Evolutionary conservation across 2,329 filamentous ascomycete species (phyloP), one percentile per base, ranked within the genome.

Genomic region (Alternaria burnsii): DNA sequence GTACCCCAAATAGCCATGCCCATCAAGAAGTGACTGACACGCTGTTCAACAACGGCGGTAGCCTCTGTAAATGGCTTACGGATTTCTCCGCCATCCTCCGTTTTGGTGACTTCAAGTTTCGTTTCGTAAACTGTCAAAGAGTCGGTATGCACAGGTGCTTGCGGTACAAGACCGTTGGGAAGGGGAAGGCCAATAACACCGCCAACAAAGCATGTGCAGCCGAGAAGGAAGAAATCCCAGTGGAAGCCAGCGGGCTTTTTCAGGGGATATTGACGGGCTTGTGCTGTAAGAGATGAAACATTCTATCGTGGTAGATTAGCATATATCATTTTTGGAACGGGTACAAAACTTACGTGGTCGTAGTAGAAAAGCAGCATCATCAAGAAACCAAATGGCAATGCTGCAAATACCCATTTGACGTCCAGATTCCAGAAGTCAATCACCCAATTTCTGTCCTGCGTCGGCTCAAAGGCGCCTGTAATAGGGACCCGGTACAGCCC

Each of bases 191-290:
- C 84, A 7, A 86, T 77, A 32, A 86, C 79, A 5, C 83, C 83
- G 10, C 78, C 78, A 16, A 85, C 78, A 63, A 85, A 84, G 43
- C 82, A 85, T 7, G 84, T 85, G 67, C 80, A 83, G 4, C 84
- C 84, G 2, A 86, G 80, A 0, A 87, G 78, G 71, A 86, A 86
- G 70, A 86, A 85, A 71, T 86, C 84, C 84, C 84, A 86, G 68
- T 86, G 83, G 63, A 86, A 86, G 2, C 84, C 84, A 4, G 82
- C 83, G 0, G 85, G 84, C 60, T 86, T 86, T 63, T 81, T 83
- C 30, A 86, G 77, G 2, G 84, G 84, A 57, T 82, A 86, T 22
- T 83, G 79, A 26, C 81, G 80, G 5, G 83, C 83, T 72, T 86
- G 84, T 0, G 84, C 83, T 1, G 80, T 84, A 24, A 86, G 78